Evolutionary conservation across 1,284 basidiomycete species (phyloP), one percentile per base, ranked within the genome.

Genomic region (Trichosporon sp.): DNA sequence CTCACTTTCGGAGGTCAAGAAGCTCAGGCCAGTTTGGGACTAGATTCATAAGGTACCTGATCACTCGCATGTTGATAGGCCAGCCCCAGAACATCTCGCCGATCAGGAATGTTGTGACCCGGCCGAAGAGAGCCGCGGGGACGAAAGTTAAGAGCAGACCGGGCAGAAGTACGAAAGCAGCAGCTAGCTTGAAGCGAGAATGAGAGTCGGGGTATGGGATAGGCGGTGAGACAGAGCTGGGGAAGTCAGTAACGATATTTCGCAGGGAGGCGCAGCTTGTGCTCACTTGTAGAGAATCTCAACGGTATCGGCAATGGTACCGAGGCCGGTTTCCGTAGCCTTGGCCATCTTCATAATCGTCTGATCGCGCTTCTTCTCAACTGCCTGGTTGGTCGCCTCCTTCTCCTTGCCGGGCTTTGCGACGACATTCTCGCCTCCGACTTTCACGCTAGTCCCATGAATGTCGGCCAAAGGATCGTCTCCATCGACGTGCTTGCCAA

Each of bases 31-130:
- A 86, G 67, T 84, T 75, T 0, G 84, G 85, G 10, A 82, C 77
- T 21, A 79, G 72, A 52, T 78, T 70, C 32, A 83, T 78, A 16
- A 54, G 21, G 49, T 16, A 29, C 2, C 27, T 5, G 49, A 54
- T 27, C 11, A 29, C 80, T 4, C 77, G 75, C n/a, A 78, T 76
- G 59, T 85, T 72, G 25, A 85, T 52, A 0, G 84, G 85, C 49
- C 49, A 54, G 6, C 81, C 85, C 72, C 85, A 87, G 70, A 86
- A 82, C 2, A 66, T 80, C 40, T 84, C 76, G 0, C 85, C 85
- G 56, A 85, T 70, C 0, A 73, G 66, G 65, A 86, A 83, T 0
- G 82, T 81, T 0, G 77, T 74, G 9, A 77, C 72, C 7, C 83
- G 77, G 19, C 82, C 80, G 67, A 84, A 82, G 34, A 83, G 65